Evolutionary conservation across 1,139 yeast genomes (phyloP).

Genomic region (Saccharomyces hybrid): DNA sequence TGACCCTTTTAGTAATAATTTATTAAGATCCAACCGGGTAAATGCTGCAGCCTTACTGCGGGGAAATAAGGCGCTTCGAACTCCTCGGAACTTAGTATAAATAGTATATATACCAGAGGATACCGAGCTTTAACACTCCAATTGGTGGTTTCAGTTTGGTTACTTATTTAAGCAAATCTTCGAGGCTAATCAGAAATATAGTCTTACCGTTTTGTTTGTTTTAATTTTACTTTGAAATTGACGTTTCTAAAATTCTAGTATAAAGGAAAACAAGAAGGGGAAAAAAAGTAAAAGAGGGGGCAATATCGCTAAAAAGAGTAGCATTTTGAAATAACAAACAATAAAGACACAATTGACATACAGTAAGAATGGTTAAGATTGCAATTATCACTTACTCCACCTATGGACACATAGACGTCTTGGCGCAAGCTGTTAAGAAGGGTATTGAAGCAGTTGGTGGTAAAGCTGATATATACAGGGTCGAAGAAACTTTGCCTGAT

Average conservation of each 20-base stretch:
- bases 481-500: constrained; percentile 54
- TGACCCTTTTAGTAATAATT: background rate
- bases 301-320: background rate
- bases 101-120: background rate
- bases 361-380: constrained; percentile 39
- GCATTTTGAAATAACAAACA: background rate
- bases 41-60: background rate
- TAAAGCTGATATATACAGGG: constrained; percentile 49
- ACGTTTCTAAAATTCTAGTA: background rate
- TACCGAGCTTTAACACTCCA: no score
- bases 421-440: constrained; percentile 49
- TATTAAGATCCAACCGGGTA: background rate
- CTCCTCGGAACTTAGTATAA: background rate
- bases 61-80: background rate
- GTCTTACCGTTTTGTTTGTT: background rate
- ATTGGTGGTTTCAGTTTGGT: background rate
- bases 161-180: background rate
- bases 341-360: constrained; percentile 4
- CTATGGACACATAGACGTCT: constrained; percentile 50
- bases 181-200: background rate
- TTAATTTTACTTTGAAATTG: background rate
- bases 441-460: constrained; percentile 59
- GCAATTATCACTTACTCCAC: constrained; percentile 57
- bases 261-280: background rate
- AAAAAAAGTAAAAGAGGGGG: background rate